phyloP scores from a whole-genome alignment of 176 grass and related monocot genomes.

The Bolboschoenus planiculmis region DNA sequence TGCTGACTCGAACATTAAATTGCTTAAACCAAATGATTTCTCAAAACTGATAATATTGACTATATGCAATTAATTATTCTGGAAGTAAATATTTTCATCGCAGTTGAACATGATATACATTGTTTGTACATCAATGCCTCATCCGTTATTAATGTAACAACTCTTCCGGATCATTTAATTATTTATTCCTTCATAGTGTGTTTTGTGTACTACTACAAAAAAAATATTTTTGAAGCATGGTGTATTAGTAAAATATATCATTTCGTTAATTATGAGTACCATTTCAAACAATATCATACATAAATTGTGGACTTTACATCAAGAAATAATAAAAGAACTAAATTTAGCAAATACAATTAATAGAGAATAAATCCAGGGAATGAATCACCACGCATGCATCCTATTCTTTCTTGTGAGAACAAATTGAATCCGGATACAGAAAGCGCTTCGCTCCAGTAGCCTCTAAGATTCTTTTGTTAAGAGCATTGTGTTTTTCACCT shows the following conservation, averaged over 20 bases:
- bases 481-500: conserved; percentile 22
- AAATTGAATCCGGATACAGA: conserved; percentile 38
- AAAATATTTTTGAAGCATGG: neutral
- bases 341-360: neutral
- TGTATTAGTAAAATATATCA: too few species aligned
- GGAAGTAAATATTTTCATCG: too few species aligned
- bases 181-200: too few species aligned
- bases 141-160: neutral
- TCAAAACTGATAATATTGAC: too few species aligned
- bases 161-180: too few species aligned
- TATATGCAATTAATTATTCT: too few species aligned
- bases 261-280: too few species aligned
- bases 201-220: neutral
- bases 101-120: too few species aligned
- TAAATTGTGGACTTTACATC: neutral
- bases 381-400: neutral
- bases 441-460: conserved; percentile 55
- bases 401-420: neutral
- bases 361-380: neutral
- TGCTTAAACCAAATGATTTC: too few species aligned
- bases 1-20: too few species aligned
- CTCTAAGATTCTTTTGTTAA: conserved; percentile 62
- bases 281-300: neutral
- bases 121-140: too few species aligned
- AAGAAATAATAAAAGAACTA: neutral